Percentiles rank a stretch among this genome's conserved stretches.
Evolutionary conservation across 2,329 filamentous ascomycete species (phyloP).

Genomic region (Xylaria sp.): DNA sequence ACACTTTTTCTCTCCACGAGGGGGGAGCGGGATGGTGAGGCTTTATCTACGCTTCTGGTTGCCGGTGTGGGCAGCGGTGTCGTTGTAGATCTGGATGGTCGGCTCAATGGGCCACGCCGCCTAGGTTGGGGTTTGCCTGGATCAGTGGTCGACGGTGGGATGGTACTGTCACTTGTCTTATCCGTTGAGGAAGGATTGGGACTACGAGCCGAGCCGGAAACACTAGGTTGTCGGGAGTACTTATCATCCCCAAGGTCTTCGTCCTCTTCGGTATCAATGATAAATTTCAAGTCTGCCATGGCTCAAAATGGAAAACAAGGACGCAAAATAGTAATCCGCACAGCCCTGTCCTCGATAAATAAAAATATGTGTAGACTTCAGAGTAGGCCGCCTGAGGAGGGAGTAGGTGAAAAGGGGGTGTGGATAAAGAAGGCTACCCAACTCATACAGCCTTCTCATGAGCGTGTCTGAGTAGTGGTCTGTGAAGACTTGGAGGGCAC

Average conservation of each 20-base stretch:
- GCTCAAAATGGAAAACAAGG: slow-evolving; percentile 49
- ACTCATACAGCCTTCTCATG: slow-evolving; percentile 54
- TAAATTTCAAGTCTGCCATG: slow-evolving; percentile 66
- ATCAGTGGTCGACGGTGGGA: slow-evolving; percentile 50
- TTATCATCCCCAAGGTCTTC: slow-evolving; percentile 61
- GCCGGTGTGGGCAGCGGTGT: slow-evolving; percentile 43
- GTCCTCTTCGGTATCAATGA: slow-evolving; percentile 65
- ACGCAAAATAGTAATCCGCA: slow-evolving; percentile 50
- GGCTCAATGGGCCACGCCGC: slow-evolving; percentile 51
- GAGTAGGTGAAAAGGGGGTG: slow-evolving; percentile 44
- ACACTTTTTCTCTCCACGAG: slow-evolving; percentile 56
- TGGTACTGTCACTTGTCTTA: slow-evolving; percentile 56
- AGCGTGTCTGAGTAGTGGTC: slow-evolving; percentile 40
- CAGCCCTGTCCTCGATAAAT: slow-evolving; percentile 51
- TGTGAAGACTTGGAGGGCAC: slow-evolving; percentile 45
- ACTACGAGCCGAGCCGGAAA: slow-evolving; percentile 53
- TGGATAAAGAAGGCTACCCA: slow-evolving; percentile 49
- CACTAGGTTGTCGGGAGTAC: slow-evolving; percentile 54
- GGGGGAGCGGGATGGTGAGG: slow-evolving; percentile 44
- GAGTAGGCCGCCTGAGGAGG: slow-evolving; percentile 48
- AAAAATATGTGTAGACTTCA: slow-evolving; percentile 44
- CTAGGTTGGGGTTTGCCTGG: slow-evolving; percentile 52
- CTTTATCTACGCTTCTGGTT: slow-evolving; percentile 28
- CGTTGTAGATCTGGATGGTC: slow-evolving; percentile 48
- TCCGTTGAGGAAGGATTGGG: slow-evolving; percentile 52